phyloP scores from a whole-genome alignment of 1,284 basidiomycete genomes.

The Boletus albobrunnescens region DNA sequence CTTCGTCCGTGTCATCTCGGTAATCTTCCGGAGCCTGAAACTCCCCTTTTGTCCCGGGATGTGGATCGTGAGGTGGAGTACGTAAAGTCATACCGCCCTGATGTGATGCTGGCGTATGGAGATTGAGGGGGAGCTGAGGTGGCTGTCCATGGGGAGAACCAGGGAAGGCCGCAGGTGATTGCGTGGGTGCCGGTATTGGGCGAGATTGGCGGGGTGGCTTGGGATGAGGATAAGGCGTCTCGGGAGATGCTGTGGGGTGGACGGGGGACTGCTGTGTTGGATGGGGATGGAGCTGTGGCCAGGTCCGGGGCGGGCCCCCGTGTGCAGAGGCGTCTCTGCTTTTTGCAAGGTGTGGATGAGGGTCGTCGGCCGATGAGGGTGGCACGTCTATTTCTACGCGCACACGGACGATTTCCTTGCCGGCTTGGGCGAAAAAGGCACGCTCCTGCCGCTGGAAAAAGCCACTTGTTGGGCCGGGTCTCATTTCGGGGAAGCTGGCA shows the following conservation, averaged over 20 bases:
- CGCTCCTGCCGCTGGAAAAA: slow-evolving; percentile 71
- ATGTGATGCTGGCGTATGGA: slow-evolving; percentile 37
- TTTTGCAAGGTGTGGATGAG: slow-evolving; percentile 11
- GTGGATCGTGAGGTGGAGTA: slow-evolving; percentile 45
- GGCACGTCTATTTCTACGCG: slow-evolving; percentile 58
- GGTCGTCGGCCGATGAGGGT: slow-evolving; percentile 14
- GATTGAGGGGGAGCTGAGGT: slow-evolving; percentile 40
- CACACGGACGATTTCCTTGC: slow-evolving; percentile 68
- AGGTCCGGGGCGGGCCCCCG: slow-evolving; percentile 22
- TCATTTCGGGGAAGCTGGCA: slow-evolving; percentile 46
- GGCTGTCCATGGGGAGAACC: slow-evolving; percentile 33
- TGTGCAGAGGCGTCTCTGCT: slow-evolving; percentile 21
- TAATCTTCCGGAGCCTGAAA: slow-evolving; percentile 42
- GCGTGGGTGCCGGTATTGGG: slow-evolving; percentile 23
- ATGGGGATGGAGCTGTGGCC: slow-evolving; percentile 26
- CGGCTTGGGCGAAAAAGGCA: slow-evolving; percentile 70
- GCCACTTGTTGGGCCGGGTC: slow-evolving; percentile 58
- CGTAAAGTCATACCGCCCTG: slow-evolving; percentile 37
- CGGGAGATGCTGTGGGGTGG: slow-evolving; percentile 16
- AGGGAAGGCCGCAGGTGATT: slow-evolving; percentile 29
- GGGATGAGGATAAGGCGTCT: slow-evolving; percentile 16
- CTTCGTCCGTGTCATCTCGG: slow-evolving; percentile 51
- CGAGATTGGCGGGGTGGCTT: slow-evolving; percentile 27
- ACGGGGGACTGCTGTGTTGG: slow-evolving; percentile 28
- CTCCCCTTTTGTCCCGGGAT: slow-evolving; percentile 37